Evolutionary conservation across 2,329 filamentous ascomycete species (phyloP).

Genomic region (Neophaeococcomyces mojaviensis): DNA sequence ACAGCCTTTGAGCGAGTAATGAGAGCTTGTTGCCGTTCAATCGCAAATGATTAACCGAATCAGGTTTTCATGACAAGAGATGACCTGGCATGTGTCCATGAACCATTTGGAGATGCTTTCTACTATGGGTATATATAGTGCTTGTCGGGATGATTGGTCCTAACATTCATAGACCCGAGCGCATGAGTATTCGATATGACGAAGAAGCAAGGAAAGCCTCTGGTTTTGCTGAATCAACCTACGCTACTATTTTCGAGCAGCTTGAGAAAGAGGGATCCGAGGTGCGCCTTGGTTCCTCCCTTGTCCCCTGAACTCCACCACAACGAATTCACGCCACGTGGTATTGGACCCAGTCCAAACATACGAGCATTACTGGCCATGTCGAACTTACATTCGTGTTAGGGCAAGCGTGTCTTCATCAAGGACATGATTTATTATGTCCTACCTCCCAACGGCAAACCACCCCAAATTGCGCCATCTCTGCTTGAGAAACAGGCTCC

Average conservation of each 20-base stretch:
- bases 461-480: slow-evolving; percentile 69
- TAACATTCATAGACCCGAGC: slow-evolving; percentile 63
- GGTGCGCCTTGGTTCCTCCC: slow-evolving; percentile 52
- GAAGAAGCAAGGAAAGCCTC: slow-evolving; percentile 38
- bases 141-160: slow-evolving; percentile 4
- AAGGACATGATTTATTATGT: slow-evolving; percentile 97
- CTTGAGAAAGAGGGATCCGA: slow-evolving; percentile 66
- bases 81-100: slow-evolving; percentile 79
- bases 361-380: too few species aligned
- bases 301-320: slow-evolving; percentile 20
- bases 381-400: slow-evolving; percentile 36
- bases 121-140: slow-evolving; percentile 52
- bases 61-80: slow-evolving; percentile 93
- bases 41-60: slow-evolving; percentile 1
- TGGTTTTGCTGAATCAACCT: slow-evolving; percentile 39
- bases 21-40: slow-evolving; percentile 6
- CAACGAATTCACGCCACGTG: too few species aligned
- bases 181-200: slow-evolving; percentile 72
- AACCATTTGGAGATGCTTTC: slow-evolving; percentile 94
- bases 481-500: slow-evolving; percentile 56
- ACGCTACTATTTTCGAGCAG: slow-evolving; percentile 62
- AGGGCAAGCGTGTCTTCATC: slow-evolving; percentile 92
- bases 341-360: too few species aligned
- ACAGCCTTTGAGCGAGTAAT: slow-evolving; percentile 90
- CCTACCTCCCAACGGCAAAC: slow-evolving; percentile 63